Percentiles rank a stretch among this genome's conserved stretches.
Evolutionary conservation across 176 grass and related monocot species (phyloP).

Genomic region (Carex cristatella): DNA sequence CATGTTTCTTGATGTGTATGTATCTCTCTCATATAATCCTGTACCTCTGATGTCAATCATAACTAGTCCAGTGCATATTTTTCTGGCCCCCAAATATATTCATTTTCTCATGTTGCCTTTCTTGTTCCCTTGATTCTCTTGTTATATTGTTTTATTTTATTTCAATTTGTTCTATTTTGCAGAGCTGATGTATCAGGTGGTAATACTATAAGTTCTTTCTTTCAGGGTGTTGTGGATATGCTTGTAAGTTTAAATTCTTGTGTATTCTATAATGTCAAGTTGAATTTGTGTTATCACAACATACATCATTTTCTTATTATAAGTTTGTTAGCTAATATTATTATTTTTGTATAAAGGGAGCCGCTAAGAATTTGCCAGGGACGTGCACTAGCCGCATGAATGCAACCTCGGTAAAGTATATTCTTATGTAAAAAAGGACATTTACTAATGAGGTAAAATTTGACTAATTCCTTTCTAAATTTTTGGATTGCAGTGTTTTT

Average conservation of each 20-base stretch:
- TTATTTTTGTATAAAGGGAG: slow-evolving; percentile 25
- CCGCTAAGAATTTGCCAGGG: slow-evolving; percentile 41
- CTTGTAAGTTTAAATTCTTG: slow-evolving; percentile 14
- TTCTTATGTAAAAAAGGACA: background rate
- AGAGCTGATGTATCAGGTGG: slow-evolving; percentile 56
- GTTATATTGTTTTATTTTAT: background rate
- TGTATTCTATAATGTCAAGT: background rate
- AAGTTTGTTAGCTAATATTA: background rate
- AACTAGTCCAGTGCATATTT: background rate
- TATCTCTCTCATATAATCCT: background rate
- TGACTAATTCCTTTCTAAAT: background rate
- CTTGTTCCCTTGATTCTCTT: background rate
- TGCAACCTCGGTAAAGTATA: slow-evolving; percentile 44
- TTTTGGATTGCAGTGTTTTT: slow-evolving; percentile 61
- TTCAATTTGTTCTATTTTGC: slow-evolving; percentile 21
- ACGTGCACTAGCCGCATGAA: slow-evolving; percentile 53
- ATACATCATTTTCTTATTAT: background rate
- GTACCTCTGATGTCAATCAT: background rate
- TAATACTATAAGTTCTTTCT: slow-evolving; percentile 52
- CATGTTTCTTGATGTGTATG: slow-evolving; percentile 81
- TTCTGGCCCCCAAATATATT: background rate
- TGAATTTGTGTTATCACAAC: background rate
- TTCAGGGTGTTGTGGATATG: slow-evolving; percentile 45
- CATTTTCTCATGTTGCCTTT: background rate
- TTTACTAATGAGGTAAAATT: background rate